A percentile compares a stretch with the other conserved stretches of the same genome.
Conservation (phyloP, 495 filamentous ascomycete genomes). For the Aspergillus affinis region DNA sequence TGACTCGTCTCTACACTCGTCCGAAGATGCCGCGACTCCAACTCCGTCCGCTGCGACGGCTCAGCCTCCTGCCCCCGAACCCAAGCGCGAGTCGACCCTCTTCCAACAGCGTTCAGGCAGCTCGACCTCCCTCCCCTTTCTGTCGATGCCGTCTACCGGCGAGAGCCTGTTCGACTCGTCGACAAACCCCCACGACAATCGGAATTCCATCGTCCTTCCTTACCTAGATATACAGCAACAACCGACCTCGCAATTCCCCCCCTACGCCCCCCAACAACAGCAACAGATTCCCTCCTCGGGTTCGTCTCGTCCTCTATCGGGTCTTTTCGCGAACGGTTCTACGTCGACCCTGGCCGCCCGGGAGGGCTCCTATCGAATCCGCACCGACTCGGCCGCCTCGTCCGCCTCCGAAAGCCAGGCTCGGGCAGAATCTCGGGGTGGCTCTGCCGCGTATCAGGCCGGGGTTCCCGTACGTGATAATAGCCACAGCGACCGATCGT, state of each 20-base stretch:
- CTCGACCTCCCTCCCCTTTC: slow-evolving; percentile 2
- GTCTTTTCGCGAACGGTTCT: slow-evolving; percentile 51
- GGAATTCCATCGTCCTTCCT: slow-evolving; percentile 26
- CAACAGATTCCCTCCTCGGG: slow-evolving; percentile 23
- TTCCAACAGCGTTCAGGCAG: slow-evolving; percentile 25
- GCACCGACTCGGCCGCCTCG: slow-evolving; percentile 64
- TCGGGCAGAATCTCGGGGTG: slow-evolving; percentile 61
- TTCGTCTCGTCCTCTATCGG: slow-evolving; percentile 54
- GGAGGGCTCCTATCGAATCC: slow-evolving; percentile 54
- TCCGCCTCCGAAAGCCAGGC: slow-evolving; percentile 56
- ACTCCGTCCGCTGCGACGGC: slow-evolving; percentile 25
- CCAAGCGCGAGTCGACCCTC: slow-evolving; percentile 16
- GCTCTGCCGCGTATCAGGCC: slow-evolving; percentile 60
- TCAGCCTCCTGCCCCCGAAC: slow-evolving; percentile 23
- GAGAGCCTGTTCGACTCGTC: slow-evolving; percentile 21
- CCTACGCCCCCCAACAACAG: slow-evolving; percentile 45
- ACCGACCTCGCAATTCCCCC: slow-evolving; percentile 26
- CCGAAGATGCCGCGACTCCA: slow-evolving; percentile 42
- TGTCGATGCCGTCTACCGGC: slow-evolving; percentile 14
- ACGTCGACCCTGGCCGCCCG: slow-evolving; percentile 39
- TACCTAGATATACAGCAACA: slow-evolving; percentile 26
- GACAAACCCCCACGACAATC: slow-evolving; percentile 24
- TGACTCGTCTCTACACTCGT: slow-evolving; percentile 62
- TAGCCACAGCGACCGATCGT: slow-evolving; percentile 68
- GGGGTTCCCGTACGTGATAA: slow-evolving; percentile 65